These are phyloP conservation scores for Phialophora verrucosa DNA, from an alignment of 2,329 filamentous ascomycete genomes.

Conservation along the genomic window DNA sequence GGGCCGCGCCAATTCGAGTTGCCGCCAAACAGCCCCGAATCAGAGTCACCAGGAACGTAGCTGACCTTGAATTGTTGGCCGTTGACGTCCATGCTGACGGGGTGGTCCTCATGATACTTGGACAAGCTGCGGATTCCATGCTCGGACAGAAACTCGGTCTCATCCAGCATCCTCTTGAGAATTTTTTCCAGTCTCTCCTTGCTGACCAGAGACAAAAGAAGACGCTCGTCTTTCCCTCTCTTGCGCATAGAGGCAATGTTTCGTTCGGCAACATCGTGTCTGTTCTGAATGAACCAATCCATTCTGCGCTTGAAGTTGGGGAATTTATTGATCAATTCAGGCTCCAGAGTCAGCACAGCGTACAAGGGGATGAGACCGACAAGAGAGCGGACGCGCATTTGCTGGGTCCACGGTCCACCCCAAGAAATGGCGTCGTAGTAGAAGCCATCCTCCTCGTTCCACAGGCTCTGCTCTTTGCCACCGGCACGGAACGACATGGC, in stretches of 20 bases:
- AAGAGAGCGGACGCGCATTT: conserved; percentile 87
- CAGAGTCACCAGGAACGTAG: conserved; percentile 94
- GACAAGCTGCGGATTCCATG: conserved; percentile 92
- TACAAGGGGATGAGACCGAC: conserved; percentile 94
- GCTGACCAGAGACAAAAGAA: conserved; percentile 87
- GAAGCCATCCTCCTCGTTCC: conserved; percentile 95
- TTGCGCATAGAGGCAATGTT: conserved; percentile 94
- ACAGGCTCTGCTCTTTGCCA: conserved; percentile 79
- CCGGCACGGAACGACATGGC: conserved; percentile 86
- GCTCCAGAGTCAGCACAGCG: conserved; percentile 88
- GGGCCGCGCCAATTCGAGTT: conserved; percentile 98
- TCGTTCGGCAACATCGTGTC: conserved; percentile 82
- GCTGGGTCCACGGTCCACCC: conserved; percentile 90
- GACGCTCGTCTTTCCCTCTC: conserved; percentile 85
- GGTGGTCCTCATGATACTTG: conserved; percentile 86
- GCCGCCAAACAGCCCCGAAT: conserved; percentile 91
- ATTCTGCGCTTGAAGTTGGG: conserved; percentile 91
- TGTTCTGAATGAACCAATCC: conserved; percentile 92
- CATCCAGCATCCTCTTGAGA: conserved; percentile 87
- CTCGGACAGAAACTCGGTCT: conserved; percentile 88
- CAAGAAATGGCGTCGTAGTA: conserved; percentile 99
- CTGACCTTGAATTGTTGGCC: conserved; percentile 85
- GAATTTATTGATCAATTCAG: conserved; percentile 88
- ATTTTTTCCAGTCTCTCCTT: conserved; percentile 91
- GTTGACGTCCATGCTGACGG: conserved; percentile 94